Evolutionary conservation across 176 grass and related monocot genomes (phyloP).

Genomic region (Stipa capillata): DNA sequence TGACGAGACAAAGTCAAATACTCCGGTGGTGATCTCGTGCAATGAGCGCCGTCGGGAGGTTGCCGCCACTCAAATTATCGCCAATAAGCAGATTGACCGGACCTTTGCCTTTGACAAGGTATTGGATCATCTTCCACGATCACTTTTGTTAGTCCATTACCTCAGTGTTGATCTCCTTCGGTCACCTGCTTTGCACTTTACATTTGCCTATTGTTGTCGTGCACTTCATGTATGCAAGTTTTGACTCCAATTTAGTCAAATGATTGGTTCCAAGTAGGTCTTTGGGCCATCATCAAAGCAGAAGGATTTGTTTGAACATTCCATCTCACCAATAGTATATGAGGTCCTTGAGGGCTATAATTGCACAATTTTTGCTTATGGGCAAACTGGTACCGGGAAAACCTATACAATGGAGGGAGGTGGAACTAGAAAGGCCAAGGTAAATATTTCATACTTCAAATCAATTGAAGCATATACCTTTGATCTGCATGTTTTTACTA

Average conservation of each 20-base stretch:
- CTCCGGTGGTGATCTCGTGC: constrained; percentile 88
- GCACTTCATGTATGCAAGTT: background rate
- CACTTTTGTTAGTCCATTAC: background rate
- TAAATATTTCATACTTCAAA: background rate
- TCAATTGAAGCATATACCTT: background rate
- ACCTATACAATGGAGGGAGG: constrained; percentile 99
- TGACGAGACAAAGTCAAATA: constrained; percentile 77
- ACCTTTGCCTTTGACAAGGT: constrained; percentile 96
- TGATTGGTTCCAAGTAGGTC: constrained; percentile 48
- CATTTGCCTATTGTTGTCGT: constrained; percentile 5
- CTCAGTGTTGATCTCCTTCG: background rate
- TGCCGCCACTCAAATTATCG: constrained; percentile 82
- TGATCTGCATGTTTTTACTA: background rate
- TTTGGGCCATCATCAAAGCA: constrained; percentile 88
- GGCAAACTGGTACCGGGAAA: constrained; percentile 94
- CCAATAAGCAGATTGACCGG: constrained; percentile 95
- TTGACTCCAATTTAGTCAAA: constrained; percentile 16
- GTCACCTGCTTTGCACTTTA: background rate
- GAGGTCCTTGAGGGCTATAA: constrained; percentile 99
- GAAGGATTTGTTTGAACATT: constrained; percentile 91
- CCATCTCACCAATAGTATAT: constrained; percentile 93
- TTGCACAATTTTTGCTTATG: constrained; percentile 99
- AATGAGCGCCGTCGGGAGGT: constrained; percentile 81
- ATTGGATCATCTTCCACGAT: constrained; percentile 2
- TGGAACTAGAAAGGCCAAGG: constrained; percentile 87